Base-by-base conservation (phyloP, 306 rosid species). In the Sicyos baderoa region DNA sequence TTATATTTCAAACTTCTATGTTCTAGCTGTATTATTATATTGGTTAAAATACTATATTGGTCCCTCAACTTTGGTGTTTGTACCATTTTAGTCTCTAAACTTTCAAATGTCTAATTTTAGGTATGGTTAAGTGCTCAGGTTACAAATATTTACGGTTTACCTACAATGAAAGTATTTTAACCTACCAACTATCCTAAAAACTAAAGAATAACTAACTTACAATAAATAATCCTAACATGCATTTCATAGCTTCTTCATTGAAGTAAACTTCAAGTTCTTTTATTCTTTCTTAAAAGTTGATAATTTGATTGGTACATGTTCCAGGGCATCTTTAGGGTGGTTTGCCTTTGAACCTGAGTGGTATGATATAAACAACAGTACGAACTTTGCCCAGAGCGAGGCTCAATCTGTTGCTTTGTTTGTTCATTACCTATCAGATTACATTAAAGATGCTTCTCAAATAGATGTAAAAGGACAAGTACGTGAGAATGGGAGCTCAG, bases 291-390 rank as follows among this genome's bases (percentile, higher is more conserved):
- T 35, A 35, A 61, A 61, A 61, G 22, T 61, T 61, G 68, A 61
- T 61, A 61, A n/a, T 61, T 48, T 61, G 48, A 35, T 61, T 61
- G 68, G 49, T 61, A n/a, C 49, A 32, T 61, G 49, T 64, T 84
- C 50, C 89, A 93, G 98, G 86, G 86, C 96, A 32, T 75, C 95
- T 61, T 78, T 92, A 77, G 95, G 97, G 71, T 92, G 97, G 97
- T 92, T 92, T 89, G 86, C 97, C 54, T 68, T 74, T 76, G 85
- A 80, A 74, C 94, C 91, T 21, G 95, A 89, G 70, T 93, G 97
- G 98, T 88, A 78, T 73, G 98, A 93, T 75, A 78, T 87, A 63
- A 86, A 81, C 68, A 86, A 81, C 68, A 79, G 85, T 69, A 70
- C 82, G 65, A 93, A 83, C 82, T 93, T 88, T 78, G 75, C 96